Conservation (phyloP, 2,329 filamentous ascomycete genomes). For the Epicoccum nigrum region DNA sequence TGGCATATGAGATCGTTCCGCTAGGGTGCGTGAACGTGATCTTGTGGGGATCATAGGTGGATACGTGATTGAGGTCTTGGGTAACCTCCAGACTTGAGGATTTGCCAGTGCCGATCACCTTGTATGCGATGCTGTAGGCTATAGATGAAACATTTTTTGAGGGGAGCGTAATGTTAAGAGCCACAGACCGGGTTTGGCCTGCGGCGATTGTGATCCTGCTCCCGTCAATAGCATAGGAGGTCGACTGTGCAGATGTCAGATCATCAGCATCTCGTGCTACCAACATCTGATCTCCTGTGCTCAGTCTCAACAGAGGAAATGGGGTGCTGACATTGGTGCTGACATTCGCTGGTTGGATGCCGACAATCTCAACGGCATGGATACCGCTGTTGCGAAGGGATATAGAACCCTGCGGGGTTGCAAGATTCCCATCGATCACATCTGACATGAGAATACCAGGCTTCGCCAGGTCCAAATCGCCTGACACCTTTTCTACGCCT, state of each 20-base stretch:
- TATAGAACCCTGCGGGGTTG: slow-evolving; percentile 57
- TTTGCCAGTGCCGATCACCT: slow-evolving; percentile 11
- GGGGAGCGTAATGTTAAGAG: slow-evolving; percentile 43
- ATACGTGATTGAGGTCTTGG: slow-evolving; percentile 33
- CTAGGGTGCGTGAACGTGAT: slow-evolving; percentile 61
- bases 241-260: slow-evolving; percentile 17
- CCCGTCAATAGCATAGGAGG: slow-evolving; percentile 1
- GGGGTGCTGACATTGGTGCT: slow-evolving; percentile 26
- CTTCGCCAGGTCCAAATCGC: slow-evolving; percentile 41
- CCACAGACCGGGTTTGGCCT: slow-evolving; percentile 52
- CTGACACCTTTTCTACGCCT: slow-evolving; percentile 27
- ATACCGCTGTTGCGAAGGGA: slow-evolving; percentile 55
- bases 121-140: slow-evolving; percentile 37
- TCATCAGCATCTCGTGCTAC: slow-evolving; percentile 15
- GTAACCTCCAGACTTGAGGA: slow-evolving; percentile 30
- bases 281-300: slow-evolving; percentile 17
- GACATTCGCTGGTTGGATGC: slow-evolving; percentile 34
- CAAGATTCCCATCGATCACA: slow-evolving; percentile 55
- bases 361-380: slow-evolving; percentile 43
- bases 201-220: slow-evolving; percentile 33
- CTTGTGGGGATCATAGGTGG: slow-evolving; percentile 55
- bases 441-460: slow-evolving; percentile 57
- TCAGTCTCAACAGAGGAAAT: slow-evolving; percentile 13
- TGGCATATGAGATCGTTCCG: slow-evolving; percentile 62
- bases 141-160: slow-evolving; percentile 32